A percentile compares a stretch with the other conserved stretches of the same genome.
Conservation (phyloP, 345 rosid species). For the Kandelia obovata region DNA sequence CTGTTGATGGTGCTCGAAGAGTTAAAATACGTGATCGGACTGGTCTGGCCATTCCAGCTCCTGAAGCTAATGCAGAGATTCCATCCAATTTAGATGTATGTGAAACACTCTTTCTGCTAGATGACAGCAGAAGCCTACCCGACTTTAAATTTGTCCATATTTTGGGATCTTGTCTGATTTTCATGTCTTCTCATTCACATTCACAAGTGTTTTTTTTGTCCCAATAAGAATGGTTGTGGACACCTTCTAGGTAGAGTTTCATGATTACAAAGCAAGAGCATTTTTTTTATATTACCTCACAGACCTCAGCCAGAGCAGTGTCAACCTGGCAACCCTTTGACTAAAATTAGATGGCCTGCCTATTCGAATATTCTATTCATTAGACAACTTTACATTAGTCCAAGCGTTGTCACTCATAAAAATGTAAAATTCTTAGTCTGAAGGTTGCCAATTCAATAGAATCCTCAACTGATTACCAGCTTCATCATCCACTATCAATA, state of each 20-base stretch:
- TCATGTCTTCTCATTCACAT: too few species aligned
- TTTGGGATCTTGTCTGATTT: too few species aligned
- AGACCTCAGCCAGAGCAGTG: background rate
- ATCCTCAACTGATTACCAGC: background rate
- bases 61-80: conserved; percentile 84
- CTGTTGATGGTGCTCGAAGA: conserved; percentile 56
- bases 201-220: too few species aligned
- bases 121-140: background rate
- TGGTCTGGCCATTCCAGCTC: conserved; percentile 54
- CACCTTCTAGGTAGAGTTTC: too few species aligned
- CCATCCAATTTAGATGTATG: conserved; percentile 23
- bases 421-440: background rate
- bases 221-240: too few species aligned
- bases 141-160: background rate
- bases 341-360: background rate
- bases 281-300: background rate
- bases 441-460: background rate
- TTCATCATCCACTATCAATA: background rate
- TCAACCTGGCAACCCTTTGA: background rate
- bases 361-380: background rate
- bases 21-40: conserved; percentile 20
- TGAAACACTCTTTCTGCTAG: conserved; percentile 1
- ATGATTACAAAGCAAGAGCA: background rate
- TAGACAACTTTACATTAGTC: background rate
- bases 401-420: too few species aligned